phyloP scores from a whole-genome alignment of 352 stramenopile genomes.

The Phytophthora uliginosa region DNA sequence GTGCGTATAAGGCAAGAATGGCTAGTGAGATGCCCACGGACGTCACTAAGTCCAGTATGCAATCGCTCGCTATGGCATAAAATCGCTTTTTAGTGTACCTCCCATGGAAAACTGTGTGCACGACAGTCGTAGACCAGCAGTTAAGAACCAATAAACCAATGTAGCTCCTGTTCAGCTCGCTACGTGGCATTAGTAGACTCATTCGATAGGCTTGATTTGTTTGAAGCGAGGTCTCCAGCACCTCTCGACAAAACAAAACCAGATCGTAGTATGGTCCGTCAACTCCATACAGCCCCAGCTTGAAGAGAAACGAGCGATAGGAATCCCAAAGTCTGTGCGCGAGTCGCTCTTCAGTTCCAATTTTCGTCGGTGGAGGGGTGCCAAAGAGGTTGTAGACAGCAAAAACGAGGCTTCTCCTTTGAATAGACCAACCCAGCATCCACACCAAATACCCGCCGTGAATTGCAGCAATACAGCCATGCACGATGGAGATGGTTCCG shows the following conservation, averaged over 20 bases:
- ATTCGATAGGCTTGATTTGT: conserved; percentile 43
- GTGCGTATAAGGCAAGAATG: conserved; percentile 28
- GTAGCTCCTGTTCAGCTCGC: conserved; percentile 36
- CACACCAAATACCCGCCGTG: conserved; percentile 18
- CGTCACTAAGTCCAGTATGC: conserved; percentile 47
- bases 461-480: conserved; percentile 5
- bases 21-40: conserved; percentile 44
- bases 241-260: conserved; percentile 36
- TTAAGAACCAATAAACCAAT: conserved; percentile 38
- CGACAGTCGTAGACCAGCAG: conserved; percentile 49
- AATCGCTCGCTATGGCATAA: conserved; percentile 44
- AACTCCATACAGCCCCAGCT: conserved; percentile 13
- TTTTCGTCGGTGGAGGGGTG: not conserved
- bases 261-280: conserved; percentile 31
- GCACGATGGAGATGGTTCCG: conserved; percentile 17
- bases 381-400: conserved; percentile 23
- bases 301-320: not conserved
- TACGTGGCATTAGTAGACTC: conserved; percentile 32
- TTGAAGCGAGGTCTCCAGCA: conserved; percentile 42
- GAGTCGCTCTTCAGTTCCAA: not conserved
- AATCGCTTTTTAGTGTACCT: conserved; percentile 26
- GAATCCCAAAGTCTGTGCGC: not conserved
- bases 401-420: conserved; percentile 12
- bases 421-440: conserved; percentile 20
- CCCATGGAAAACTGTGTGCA: conserved; percentile 33